A percentile compares a stretch with the other conserved stretches of the same genome.
phyloP scores from a whole-genome alignment of 768 basidiomycete species.

The Mycena venus region DNA sequence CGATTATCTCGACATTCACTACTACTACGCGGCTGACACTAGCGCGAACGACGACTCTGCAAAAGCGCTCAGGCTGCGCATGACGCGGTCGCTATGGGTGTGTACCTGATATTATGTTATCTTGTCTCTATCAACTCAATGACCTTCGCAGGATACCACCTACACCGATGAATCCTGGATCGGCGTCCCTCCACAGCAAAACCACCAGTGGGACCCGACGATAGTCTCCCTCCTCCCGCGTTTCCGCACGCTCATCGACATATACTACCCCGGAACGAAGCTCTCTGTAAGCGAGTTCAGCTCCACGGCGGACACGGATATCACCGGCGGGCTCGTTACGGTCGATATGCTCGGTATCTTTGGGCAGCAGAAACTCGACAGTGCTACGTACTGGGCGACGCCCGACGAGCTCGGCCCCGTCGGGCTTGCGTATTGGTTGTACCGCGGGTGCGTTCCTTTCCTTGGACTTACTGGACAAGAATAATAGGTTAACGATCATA shows the following conservation, averaged over 20 bases:
- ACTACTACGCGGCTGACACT: slow-evolving; percentile 67
- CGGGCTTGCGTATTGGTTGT: slow-evolving; percentile 70
- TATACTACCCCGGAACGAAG: slow-evolving; percentile 68
- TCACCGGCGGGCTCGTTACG: slow-evolving; percentile 66
- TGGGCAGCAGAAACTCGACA: slow-evolving; percentile 62
- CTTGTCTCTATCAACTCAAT: neutral
- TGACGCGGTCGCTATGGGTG: slow-evolving; percentile 67
- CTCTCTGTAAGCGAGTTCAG: slow-evolving; percentile 68
- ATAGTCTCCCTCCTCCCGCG: slow-evolving; percentile 63
- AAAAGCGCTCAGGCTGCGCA: slow-evolving; percentile 63
- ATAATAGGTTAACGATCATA: neutral
- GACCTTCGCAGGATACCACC: slow-evolving; percentile 50
- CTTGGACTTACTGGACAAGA: neutral
- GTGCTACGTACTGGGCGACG: slow-evolving; percentile 67
- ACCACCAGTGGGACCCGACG: slow-evolving; percentile 62
- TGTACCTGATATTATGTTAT: slow-evolving; percentile 7
- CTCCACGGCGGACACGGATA: slow-evolving; percentile 61
- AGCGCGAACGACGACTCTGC: slow-evolving; percentile 66
- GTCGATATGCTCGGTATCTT: slow-evolving; percentile 68
- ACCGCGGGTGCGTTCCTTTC: slow-evolving; percentile 56
- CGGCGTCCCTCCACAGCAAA: slow-evolving; percentile 53
- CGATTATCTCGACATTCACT: slow-evolving; percentile 71
- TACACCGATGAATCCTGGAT: slow-evolving; percentile 72
- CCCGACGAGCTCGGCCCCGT: slow-evolving; percentile 62
- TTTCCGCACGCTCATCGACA: slow-evolving; percentile 61